These are phyloP conservation scores for Bassia scoparia DNA, from an alignment of 148 eudicot species.

Conservation along the genomic window DNA sequence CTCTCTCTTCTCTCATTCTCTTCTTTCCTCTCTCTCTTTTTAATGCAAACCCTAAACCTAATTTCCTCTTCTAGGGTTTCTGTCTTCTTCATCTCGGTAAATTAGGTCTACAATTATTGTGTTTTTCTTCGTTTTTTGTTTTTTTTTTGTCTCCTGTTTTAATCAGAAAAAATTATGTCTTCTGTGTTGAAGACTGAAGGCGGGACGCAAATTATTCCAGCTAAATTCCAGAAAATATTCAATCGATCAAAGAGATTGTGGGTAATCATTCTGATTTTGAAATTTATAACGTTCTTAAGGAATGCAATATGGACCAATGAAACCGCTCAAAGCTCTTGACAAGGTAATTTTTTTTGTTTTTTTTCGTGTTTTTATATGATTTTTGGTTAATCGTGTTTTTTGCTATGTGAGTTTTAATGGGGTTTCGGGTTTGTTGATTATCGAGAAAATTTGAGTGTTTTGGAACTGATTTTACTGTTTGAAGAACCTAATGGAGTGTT, in stretches of 20 bases:
- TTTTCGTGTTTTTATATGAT: neutral
- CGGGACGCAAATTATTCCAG: conserved; percentile 46
- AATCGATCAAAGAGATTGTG: conserved; percentile 68
- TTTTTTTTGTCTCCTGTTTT: neutral
- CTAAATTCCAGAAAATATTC: conserved; percentile 44
- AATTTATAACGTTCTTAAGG: conserved; percentile 63
- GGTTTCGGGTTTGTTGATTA: neutral
- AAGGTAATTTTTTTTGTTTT: conserved; percentile 39
- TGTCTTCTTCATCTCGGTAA: neutral
- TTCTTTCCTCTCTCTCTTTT: conserved; percentile 3
- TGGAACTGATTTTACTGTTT: neutral
- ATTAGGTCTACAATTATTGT: neutral
- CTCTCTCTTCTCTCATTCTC: neutral
- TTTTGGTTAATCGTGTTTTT: neutral
- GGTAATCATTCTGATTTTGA: conserved; percentile 74
- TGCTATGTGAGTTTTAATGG: neutral
- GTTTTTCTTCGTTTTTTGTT: neutral
- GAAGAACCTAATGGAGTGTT: neutral
- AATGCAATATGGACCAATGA: conserved; percentile 73
- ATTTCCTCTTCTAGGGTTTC: conserved; percentile 9
- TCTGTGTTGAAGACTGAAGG: conserved; percentile 45
- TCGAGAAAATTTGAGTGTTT: neutral
- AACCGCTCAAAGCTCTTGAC: conserved; percentile 64
- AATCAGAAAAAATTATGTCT: conserved; percentile 33
- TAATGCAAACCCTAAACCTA: conserved; percentile 25